Evolutionary conservation across 2,329 filamentous ascomycete genomes (phyloP).

Genomic region (Bipolaris cookei): DNA sequence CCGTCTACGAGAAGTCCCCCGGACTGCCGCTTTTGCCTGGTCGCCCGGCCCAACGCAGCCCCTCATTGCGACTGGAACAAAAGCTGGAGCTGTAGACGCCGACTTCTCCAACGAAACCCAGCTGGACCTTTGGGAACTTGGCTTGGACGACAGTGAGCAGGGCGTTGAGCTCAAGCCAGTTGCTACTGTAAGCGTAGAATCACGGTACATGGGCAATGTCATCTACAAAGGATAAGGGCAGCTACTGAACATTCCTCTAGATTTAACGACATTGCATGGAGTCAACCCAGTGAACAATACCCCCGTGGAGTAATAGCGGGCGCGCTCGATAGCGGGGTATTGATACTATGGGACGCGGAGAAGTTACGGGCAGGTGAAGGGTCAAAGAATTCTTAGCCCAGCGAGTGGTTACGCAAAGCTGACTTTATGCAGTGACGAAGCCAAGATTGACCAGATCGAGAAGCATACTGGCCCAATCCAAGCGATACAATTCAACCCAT

Average conservation of each 20-base stretch:
- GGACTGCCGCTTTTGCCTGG: constrained; percentile 98
- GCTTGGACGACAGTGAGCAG: constrained; percentile 76
- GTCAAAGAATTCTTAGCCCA: constrained; percentile 49
- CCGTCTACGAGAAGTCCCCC: constrained; percentile 91
- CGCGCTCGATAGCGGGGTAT: constrained; percentile 89
- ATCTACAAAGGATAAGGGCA: background rate
- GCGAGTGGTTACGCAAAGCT: constrained; percentile 54
- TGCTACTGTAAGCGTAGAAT: constrained; percentile 83
- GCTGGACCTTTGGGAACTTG: constrained; percentile 94
- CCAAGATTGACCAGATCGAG: constrained; percentile 82
- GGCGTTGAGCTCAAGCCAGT: constrained; percentile 84
- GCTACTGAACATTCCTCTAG: constrained; percentile 56
- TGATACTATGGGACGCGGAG: constrained; percentile 92
- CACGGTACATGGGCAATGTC: constrained; percentile 66
- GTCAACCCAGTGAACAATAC: constrained; percentile 76
- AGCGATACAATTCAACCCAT: constrained; percentile 93
- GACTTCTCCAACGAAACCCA: constrained; percentile 98
- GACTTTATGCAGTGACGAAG: constrained; percentile 66
- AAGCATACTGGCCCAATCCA: constrained; percentile 95
- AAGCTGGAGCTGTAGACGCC: constrained; percentile 91
- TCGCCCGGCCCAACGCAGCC: constrained; percentile 80
- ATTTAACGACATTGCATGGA: constrained; percentile 98
- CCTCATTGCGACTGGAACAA: constrained; percentile 89
- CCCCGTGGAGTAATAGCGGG: constrained; percentile 91
- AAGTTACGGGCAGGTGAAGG: constrained; percentile 62